A percentile compares a stretch with the other conserved stretches of the same genome.
phyloP scores from a whole-genome alignment of 1,139 yeast genomes.

The Debaryomycetaceae sp. region DNA sequence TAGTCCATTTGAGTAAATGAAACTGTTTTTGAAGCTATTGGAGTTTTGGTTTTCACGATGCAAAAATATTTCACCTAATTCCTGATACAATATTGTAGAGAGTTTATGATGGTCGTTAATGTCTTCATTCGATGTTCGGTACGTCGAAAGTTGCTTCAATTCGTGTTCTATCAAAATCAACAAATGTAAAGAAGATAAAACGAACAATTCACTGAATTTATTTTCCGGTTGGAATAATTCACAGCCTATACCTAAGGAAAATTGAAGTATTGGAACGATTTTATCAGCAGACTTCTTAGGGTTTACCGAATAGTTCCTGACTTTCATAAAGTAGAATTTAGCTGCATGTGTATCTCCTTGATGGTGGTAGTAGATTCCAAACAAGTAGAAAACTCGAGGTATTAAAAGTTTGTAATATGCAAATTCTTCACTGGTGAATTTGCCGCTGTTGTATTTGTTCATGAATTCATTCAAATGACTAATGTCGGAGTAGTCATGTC shows the following conservation, averaged over 20 bases:
- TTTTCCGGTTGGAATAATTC: conserved; percentile 13
- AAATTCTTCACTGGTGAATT: conserved; percentile 31
- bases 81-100: conserved; percentile 15
- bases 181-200: conserved; percentile 25
- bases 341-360: conserved; percentile 34
- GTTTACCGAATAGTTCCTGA: conserved; percentile 15
- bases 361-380: conserved; percentile 36
- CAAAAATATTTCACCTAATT: conserved; percentile 16
- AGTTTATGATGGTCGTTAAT: conserved; percentile 12
- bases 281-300: conserved; percentile 1
- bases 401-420: conserved; percentile 27
- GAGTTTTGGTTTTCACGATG: conserved; percentile 10
- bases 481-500: conserved; percentile 24
- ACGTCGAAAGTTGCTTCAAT: conserved; percentile 8
- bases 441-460: conserved; percentile 25
- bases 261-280: conserved; percentile 11
- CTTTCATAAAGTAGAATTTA: conserved; percentile 34
- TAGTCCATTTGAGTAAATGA: conserved; percentile 15
- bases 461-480: conserved; percentile 30
- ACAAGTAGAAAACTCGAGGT: conserved; percentile 34
- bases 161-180: conserved; percentile 25
- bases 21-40: conserved; percentile 18
- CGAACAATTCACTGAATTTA: conserved; percentile 22
- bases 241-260: conserved; percentile 20
- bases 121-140: conserved; percentile 5